A percentile compares a stretch with the other conserved stretches of the same genome.
Evolutionary conservation across 1,284 basidiomycete genomes (phyloP).

Genomic region (Naganishia sp.): DNA sequence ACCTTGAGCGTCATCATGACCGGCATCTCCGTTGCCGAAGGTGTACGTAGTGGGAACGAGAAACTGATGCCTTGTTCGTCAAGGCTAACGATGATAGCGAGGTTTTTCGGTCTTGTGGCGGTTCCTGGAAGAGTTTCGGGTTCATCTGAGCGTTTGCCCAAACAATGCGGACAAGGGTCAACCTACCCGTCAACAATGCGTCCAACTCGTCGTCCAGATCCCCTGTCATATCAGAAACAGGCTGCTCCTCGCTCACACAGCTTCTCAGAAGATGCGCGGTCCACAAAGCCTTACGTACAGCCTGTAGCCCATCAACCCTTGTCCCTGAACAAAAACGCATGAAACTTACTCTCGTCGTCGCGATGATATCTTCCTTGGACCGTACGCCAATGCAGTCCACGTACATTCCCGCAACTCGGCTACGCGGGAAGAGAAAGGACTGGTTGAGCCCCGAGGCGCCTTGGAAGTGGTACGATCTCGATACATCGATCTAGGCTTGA

Average conservation of each 20-base stretch:
- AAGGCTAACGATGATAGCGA: not conserved
- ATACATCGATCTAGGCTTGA: conserved; percentile 5
- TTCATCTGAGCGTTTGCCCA: not conserved
- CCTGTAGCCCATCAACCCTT: not conserved
- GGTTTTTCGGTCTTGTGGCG: not conserved
- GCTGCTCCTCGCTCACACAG: not conserved
- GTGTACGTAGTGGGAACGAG: not conserved
- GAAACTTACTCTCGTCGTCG: conserved; percentile 1
- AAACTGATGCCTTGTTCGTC: not conserved
- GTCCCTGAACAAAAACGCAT: too few species aligned
- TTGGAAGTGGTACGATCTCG: not conserved
- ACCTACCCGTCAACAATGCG: conserved; percentile 5
- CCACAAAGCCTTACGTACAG: conserved; percentile 3
- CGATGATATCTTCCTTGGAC: conserved; percentile 15
- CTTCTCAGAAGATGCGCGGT: conserved; percentile 4
- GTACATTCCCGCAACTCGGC: conserved; percentile 14
- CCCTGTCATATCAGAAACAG: not conserved
- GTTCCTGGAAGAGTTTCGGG: not conserved
- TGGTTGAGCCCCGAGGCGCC: conserved; percentile 11
- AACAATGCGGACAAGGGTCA: not conserved
- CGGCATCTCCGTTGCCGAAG: not conserved
- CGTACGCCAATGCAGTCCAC: conserved; percentile 13
- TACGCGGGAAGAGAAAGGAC: conserved; percentile 10
- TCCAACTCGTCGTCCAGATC: conserved; percentile 18
- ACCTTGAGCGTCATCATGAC: not conserved